These are phyloP conservation scores for Acanthamoeba culbertsoni DNA, from an alignment of 208 protist species.

Conservation along the genomic window DNA sequence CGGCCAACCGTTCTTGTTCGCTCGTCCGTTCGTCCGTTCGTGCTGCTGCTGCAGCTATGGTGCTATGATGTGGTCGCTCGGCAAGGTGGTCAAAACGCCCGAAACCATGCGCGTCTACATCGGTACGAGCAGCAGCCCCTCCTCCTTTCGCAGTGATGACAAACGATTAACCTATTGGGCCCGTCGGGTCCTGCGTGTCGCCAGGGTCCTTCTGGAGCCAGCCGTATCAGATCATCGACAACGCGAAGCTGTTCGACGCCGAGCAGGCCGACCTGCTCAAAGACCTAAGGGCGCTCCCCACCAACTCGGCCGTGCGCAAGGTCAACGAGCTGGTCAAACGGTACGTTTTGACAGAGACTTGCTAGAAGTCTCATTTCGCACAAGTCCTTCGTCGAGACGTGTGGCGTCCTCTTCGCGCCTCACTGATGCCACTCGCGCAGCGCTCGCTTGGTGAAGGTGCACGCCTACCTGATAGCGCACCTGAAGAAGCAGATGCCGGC, in stretches of 20 bases:
- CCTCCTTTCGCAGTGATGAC: neutral
- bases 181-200: neutral
- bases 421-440: slow-evolving; percentile 63
- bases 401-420: neutral
- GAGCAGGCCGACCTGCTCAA: slow-evolving; percentile 85
- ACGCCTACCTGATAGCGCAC: slow-evolving; percentile 87
- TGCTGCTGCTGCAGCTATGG: slow-evolving; percentile 77
- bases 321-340: slow-evolving; percentile 91
- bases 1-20: too few relatives aligned
- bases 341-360: neutral
- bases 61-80: slow-evolving; percentile 96
- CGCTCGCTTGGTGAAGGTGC: slow-evolving; percentile 86
- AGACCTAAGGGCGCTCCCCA: slow-evolving; percentile 88
- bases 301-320: slow-evolving; percentile 88
- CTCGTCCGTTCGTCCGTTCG: too few relatives aligned
- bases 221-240: slow-evolving; percentile 86
- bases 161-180: neutral
- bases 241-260: slow-evolving; percentile 77
- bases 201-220: slow-evolving; percentile 93
- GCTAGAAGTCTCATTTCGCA: neutral
- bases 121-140: slow-evolving; percentile 51
- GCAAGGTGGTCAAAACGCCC: slow-evolving; percentile 92
- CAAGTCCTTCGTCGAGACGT: neutral
- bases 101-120: slow-evolving; percentile 96
- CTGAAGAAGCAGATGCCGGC: slow-evolving; percentile 82